These are phyloP conservation scores for Cladophialophora yegresii DNA, from an alignment of 2,329 filamentous ascomycete genomes.

Conservation along the genomic window DNA sequence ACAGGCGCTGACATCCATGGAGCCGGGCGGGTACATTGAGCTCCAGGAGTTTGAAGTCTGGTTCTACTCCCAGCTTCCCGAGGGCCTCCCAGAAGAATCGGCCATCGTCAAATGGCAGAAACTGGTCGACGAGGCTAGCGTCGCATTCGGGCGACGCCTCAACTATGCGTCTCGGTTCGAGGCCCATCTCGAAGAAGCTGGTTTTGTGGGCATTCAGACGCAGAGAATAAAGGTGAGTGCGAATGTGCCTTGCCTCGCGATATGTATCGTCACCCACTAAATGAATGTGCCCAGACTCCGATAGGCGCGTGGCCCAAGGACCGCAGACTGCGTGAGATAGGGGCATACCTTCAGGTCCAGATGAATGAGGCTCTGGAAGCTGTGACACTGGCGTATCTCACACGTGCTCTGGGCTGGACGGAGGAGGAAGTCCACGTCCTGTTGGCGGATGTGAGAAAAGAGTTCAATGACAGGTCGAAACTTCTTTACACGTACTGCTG, in stretches of 20 bases:
- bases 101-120: slow-evolving; percentile 34
- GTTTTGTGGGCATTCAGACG: slow-evolving; percentile 37
- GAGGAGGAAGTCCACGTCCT: slow-evolving; percentile 35
- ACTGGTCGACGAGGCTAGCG: slow-evolving; percentile 35
- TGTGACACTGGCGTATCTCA: slow-evolving; percentile 43
- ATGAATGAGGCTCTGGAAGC: slow-evolving; percentile 42
- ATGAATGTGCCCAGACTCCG: slow-evolving; percentile 26
- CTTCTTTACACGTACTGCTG: slow-evolving; percentile 31
- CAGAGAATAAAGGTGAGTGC: slow-evolving; percentile 35
- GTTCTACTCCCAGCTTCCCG: slow-evolving; percentile 35
- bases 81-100: slow-evolving; percentile 5
- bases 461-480: slow-evolving; percentile 31
- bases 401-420: slow-evolving; percentile 40
- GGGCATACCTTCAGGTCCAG: slow-evolving; percentile 39
- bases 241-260: neutral
- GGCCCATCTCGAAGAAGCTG: slow-evolving; percentile 35
- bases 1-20: slow-evolving; percentile 21
- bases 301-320: slow-evolving; percentile 41
- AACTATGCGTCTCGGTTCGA: slow-evolving; percentile 33
- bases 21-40: slow-evolving; percentile 45
- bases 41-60: slow-evolving; percentile 41
- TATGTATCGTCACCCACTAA: neutral
- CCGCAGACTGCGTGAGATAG: slow-evolving; percentile 45
- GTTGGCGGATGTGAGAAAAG: slow-evolving; percentile 33
- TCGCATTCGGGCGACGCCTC: slow-evolving; percentile 33